Base-by-base conservation (phyloP, 176 grass and related monocot species). In the Zoysia pacifica region DNA sequence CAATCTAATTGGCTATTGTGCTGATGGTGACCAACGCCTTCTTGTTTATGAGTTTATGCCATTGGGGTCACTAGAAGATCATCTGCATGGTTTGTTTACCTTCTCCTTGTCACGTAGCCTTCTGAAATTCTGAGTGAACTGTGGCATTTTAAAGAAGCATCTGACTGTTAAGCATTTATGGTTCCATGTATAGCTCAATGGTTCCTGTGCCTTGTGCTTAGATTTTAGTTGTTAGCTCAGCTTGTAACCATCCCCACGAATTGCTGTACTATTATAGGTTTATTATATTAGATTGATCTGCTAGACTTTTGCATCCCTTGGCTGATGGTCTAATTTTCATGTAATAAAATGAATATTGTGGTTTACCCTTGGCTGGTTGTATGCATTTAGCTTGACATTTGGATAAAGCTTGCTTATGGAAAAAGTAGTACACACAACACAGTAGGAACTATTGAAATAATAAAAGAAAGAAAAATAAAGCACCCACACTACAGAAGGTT, bases 1-100 rank as follows among this genome's bases (percentile, higher is more conserved):
- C 69, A 97, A 82, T 89, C 65, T 97, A 75, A 93, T 91, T 79
- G 93, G 93, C 5, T 97, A 97, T 37, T 97, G 93, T 93, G 93
- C 93, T 73, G 90, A 97, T 84, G 90, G 90, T 69, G 93, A 93
- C 75, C 90, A 97, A 75, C 90, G 93, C 69, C 90, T 97, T 73
- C 93, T 97, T 77, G 93, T 97, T 55, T 97, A 97, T 35, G 93
- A 97, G 73, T 97, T 93, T 58, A 97, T 97, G 93, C 93, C 93
- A 72, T 84, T 97, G 88, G 93, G 93, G 16, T 97, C 93, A 71
- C 83, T 97, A 81, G 93, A 97, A 89, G 93, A 93, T 79, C 93
- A 97, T 84, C 75, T 97, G 73, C 93, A 93, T 86, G 93, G 93
- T 97, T 90, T 38, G 85, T 85, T 74, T 86, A 78, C 73, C 71